phyloP scores from a whole-genome alignment of 2,329 filamentous ascomycete genomes.

The Fonsecaea nubica region DNA sequence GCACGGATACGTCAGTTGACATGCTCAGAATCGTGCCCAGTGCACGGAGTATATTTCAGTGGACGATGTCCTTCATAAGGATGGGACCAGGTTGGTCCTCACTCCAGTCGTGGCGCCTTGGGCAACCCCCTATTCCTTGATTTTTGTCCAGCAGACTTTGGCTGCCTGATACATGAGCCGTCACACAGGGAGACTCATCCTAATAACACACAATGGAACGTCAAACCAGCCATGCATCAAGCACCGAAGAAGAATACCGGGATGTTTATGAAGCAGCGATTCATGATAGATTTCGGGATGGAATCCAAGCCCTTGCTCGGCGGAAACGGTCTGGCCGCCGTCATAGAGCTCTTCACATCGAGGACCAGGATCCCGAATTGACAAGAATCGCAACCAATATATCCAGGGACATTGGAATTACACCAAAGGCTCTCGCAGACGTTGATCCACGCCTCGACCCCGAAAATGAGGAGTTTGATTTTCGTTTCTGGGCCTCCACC shows the following conservation, averaged over 20 bases:
- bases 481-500: slow-evolving; percentile 28
- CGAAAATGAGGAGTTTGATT: slow-evolving; percentile 28
- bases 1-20: background rate
- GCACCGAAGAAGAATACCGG: slow-evolving; percentile 24
- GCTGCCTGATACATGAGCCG: background rate
- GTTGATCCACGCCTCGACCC: slow-evolving; percentile 31
- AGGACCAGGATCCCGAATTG: slow-evolving; percentile 18
- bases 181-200: background rate
- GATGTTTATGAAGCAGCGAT: slow-evolving; percentile 23
- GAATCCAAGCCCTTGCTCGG: slow-evolving; percentile 15
- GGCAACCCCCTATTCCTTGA: background rate
- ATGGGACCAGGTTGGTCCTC: background rate
- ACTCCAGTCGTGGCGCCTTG: background rate
- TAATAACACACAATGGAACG: slow-evolving; percentile 17
- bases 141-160: too few relatives aligned
- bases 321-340: slow-evolving; percentile 10
- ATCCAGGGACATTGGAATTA: slow-evolving; percentile 20
- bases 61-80: background rate
- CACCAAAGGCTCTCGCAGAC: slow-evolving; percentile 23
- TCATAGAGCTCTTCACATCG: background rate
- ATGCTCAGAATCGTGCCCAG: background rate
- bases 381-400: slow-evolving; percentile 25
- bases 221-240: slow-evolving; percentile 16
- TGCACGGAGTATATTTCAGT: background rate
- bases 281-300: slow-evolving; percentile 26